Percentiles rank a stretch among this genome's conserved stretches.
Evolutionary conservation across 2,329 filamentous ascomycete genomes (phyloP).

Genomic region (Chrysosporium keratinophilum): DNA sequence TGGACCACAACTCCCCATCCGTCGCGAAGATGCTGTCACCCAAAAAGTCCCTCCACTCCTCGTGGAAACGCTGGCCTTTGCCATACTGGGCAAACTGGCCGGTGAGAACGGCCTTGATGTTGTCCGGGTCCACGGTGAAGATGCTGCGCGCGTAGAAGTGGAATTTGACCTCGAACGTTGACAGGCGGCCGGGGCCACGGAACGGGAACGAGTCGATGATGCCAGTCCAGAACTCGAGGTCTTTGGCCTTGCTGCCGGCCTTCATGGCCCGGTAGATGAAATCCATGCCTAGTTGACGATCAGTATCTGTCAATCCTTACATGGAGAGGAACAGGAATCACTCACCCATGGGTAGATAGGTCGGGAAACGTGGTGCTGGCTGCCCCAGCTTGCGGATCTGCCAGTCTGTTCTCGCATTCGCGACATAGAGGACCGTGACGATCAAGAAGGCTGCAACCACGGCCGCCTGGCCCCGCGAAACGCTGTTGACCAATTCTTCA

Average conservation of each 20-base stretch:
- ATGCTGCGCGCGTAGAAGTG: conserved; percentile 44
- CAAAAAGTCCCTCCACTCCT: conserved; percentile 66
- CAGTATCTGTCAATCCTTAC: conserved; percentile 4
- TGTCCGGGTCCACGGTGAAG: conserved; percentile 74
- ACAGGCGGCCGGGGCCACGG: conserved; percentile 43
- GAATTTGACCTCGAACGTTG: conserved; percentile 50
- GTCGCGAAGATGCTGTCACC: conserved; percentile 80
- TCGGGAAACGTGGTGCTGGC: conserved; percentile 27
- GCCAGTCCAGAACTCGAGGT: conserved; percentile 52
- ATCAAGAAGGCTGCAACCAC: conserved; percentile 2
- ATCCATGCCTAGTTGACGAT: conserved; percentile 48
- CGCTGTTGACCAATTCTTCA: conserved; percentile 7
- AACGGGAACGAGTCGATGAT: conserved; percentile 38
- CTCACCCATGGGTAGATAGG: conserved; percentile 31
- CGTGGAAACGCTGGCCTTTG: conserved; percentile 63
- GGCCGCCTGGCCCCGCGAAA: conserved; percentile 7
- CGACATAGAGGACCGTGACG: neutral
- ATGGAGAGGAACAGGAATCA: conserved; percentile 1
- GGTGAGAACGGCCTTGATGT: conserved; percentile 83
- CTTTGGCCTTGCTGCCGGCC: conserved; percentile 44
- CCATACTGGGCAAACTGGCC: conserved; percentile 79
- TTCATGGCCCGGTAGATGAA: conserved; percentile 50
- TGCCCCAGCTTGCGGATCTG: conserved; percentile 27
- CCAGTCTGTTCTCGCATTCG: conserved; percentile 5
- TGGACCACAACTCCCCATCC: conserved; percentile 69